Conservation (phyloP, 2,329 filamentous ascomycete species). For the Byssothecium circinans region DNA sequence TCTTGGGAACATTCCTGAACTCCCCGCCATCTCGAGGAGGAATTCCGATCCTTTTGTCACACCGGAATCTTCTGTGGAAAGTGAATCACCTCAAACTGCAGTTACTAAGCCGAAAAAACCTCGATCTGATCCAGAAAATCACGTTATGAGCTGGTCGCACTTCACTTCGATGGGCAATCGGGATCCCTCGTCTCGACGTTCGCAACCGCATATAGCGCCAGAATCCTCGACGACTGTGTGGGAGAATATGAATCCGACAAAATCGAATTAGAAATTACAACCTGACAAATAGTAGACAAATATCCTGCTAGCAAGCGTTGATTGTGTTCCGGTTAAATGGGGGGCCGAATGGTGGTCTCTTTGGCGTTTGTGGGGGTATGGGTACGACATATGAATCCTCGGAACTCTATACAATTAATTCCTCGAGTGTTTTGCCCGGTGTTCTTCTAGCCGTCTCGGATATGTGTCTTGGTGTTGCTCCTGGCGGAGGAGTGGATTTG, state of each 20-base stretch:
- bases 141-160: slow-evolving; percentile 21
- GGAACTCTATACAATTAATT: too few species aligned
- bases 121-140: slow-evolving; percentile 4
- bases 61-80: slow-evolving; percentile 3
- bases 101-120: slow-evolving; percentile 1
- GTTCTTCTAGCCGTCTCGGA: too few species aligned
- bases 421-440: too few species aligned
- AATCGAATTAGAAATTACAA: not conserved
- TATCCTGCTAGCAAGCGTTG: not conserved
- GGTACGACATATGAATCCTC: not conserved
- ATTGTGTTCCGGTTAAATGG: not conserved
- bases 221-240: slow-evolving; percentile 5
- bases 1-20: slow-evolving; percentile 19
- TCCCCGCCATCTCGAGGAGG: slow-evolving; percentile 11
- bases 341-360: not conserved
- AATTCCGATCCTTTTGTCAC: slow-evolving; percentile 4
- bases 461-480: too few species aligned
- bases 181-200: slow-evolving; percentile 12
- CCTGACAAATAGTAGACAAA: not conserved
- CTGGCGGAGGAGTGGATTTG: too few species aligned
- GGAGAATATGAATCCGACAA: not conserved
- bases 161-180: slow-evolving; percentile 15
- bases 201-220: slow-evolving; percentile 15
- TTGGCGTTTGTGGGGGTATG: not conserved
- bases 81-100: not conserved